Percentiles rank a stretch among this genome's conserved stretches.
These are phyloP conservation scores for Paecilomyces fulvus DNA, from an alignment of 2,329 filamentous ascomycete genomes.

Conservation along the genomic window DNA sequence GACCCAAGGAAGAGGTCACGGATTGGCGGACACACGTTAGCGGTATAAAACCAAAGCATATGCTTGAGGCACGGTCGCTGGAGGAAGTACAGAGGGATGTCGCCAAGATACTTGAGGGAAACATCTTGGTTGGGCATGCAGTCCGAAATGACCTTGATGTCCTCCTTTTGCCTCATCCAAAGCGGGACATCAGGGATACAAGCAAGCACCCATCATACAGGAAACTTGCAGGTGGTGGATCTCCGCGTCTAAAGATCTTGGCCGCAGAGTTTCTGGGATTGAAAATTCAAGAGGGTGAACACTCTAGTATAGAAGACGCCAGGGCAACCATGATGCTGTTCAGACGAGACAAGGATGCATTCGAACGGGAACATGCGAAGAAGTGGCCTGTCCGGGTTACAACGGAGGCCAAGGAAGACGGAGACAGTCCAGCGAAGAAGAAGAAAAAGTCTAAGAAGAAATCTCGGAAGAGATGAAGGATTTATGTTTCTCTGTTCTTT, in stretches of 20 bases:
- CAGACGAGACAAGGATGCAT: slow-evolving; percentile 69
- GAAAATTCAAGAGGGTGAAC: slow-evolving; percentile 52
- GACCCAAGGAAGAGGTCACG: slow-evolving; percentile 66
- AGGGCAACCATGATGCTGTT: slow-evolving; percentile 86
- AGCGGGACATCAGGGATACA: slow-evolving; percentile 74
- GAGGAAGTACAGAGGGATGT: slow-evolving; percentile 69
- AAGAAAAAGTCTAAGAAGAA: slow-evolving; percentile 42
- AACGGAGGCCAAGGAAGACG: slow-evolving; percentile 24
- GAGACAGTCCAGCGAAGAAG: slow-evolving; percentile 33
- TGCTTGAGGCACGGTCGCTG: slow-evolving; percentile 62
- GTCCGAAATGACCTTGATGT: slow-evolving; percentile 68
- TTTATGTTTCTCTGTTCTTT: neutral
- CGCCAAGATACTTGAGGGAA: slow-evolving; percentile 56
- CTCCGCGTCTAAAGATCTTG: slow-evolving; percentile 47
- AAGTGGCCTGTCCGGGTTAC: slow-evolving; percentile 46
- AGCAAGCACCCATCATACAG: slow-evolving; percentile 67
- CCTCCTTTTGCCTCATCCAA: slow-evolving; percentile 69
- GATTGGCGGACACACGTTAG: slow-evolving; percentile 87
- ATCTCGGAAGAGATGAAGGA: slow-evolving; percentile 32
- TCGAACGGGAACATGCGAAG: slow-evolving; percentile 71
- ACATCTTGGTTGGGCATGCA: slow-evolving; percentile 76
- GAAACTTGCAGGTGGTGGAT: slow-evolving; percentile 44
- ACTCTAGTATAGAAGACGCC: slow-evolving; percentile 66
- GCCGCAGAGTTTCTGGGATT: slow-evolving; percentile 50
- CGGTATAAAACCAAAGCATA: slow-evolving; percentile 66